phyloP scores from a whole-genome alignment of 148 eudicot species.

The Cornus kousa region DNA sequence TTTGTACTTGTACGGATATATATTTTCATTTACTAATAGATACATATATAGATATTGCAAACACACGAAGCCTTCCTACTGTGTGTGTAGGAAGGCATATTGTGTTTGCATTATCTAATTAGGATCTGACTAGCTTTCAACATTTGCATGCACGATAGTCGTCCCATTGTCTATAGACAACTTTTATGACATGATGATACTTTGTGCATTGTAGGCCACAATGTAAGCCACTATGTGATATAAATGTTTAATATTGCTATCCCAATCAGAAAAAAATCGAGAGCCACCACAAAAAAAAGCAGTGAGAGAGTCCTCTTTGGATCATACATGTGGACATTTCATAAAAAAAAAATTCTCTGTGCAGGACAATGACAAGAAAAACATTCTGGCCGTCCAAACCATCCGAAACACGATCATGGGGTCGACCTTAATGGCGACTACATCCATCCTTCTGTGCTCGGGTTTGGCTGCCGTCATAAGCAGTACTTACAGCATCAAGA shows the following conservation, averaged over 20 bases:
- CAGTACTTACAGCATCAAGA: constrained; percentile 86
- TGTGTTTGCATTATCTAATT: too few species aligned
- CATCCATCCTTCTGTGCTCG: constrained; percentile 78
- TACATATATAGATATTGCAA: too few species aligned
- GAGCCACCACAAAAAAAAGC: neutral
- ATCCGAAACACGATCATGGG: constrained; percentile 95
- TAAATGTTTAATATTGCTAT: neutral
- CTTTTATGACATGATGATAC: neutral
- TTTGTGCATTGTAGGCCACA: neutral
- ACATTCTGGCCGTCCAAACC: constrained; percentile 91
- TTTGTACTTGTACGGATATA: too few species aligned
- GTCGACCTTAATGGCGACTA: constrained; percentile 94
- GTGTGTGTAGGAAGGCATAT: too few species aligned
- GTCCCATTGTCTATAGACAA: neutral
- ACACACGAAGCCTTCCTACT: too few species aligned
- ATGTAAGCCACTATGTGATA: neutral
- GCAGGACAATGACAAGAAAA: constrained; percentile 96
- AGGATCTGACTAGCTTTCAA: too few species aligned
- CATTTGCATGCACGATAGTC: neutral
- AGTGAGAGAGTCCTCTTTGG: too few species aligned
- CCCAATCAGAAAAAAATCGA: too few species aligned
- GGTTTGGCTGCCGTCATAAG: constrained; percentile 91
- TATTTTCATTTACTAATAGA: too few species aligned
- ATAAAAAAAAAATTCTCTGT: neutral
- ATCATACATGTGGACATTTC: neutral